Evolutionary conservation across 202 grass and related monocot genomes (phyloP).

Genomic region (Schoenoplectus tabernaemontani): DNA sequence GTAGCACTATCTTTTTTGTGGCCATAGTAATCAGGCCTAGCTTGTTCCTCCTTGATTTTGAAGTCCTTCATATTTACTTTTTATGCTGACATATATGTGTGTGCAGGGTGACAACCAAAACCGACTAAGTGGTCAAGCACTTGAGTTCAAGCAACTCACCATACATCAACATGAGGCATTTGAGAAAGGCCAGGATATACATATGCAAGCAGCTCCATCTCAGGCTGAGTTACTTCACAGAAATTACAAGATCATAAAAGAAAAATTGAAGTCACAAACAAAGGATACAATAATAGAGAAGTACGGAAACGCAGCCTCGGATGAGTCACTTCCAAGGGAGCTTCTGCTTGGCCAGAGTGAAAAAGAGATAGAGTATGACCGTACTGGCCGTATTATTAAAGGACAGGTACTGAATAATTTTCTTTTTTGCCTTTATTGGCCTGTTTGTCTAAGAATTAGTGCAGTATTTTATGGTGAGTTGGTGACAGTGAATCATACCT

Average conservation of each 20-base stretch:
- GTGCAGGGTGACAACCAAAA: slow-evolving; percentile 95
- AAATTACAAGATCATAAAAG: slow-evolving; percentile 76
- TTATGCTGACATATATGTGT: slow-evolving; percentile 1
- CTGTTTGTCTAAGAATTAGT: not conserved
- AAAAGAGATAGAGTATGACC: slow-evolving; percentile 81
- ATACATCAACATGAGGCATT: slow-evolving; percentile 89
- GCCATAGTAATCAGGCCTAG: not conserved
- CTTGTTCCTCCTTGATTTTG: not conserved
- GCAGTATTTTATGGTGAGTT: not conserved
- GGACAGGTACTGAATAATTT: slow-evolving; percentile 43
- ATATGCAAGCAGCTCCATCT: slow-evolving; percentile 95
- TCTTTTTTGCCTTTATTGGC: not conserved
- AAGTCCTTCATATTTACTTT: not conserved
- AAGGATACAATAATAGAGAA: slow-evolving; percentile 92
- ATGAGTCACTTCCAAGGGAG: slow-evolving; percentile 62
- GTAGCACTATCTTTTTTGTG: not conserved
- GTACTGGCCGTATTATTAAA: slow-evolving; percentile 79
- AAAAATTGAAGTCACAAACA: slow-evolving; percentile 66
- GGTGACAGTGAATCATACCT: not conserved
- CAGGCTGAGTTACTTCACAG: slow-evolving; percentile 81
- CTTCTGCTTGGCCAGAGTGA: slow-evolving; percentile 94
- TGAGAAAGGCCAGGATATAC: slow-evolving; percentile 92
- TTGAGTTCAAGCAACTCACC: slow-evolving; percentile 88
- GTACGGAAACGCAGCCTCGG: slow-evolving; percentile 81
- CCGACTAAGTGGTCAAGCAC: slow-evolving; percentile 77